Evolutionary conservation across 2,329 filamentous ascomycete genomes (phyloP).

Genomic region (Aschersonia sp.): DNA sequence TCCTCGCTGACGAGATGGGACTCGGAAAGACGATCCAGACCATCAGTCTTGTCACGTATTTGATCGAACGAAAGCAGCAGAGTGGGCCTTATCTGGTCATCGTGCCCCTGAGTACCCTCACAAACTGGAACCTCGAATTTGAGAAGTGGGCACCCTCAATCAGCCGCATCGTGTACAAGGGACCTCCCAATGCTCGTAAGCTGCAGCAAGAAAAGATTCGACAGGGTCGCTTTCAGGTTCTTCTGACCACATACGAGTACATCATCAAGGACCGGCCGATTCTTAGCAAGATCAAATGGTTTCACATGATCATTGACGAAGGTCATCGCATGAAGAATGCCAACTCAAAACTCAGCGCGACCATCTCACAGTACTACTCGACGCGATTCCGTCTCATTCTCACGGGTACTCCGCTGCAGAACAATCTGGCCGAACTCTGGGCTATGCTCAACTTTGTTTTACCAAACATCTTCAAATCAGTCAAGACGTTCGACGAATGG

Average conservation of each 20-base stretch:
- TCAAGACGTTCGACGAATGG: slow-evolving; percentile 98
- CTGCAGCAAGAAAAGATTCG: slow-evolving; percentile 87
- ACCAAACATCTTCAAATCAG: slow-evolving; percentile 97
- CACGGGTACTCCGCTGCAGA: slow-evolving; percentile 92
- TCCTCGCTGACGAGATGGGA: slow-evolving; percentile 98
- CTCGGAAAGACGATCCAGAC: slow-evolving; percentile 99
- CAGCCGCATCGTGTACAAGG: slow-evolving; percentile 86
- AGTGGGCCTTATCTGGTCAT: slow-evolving; percentile 90
- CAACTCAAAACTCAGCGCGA: slow-evolving; percentile 88
- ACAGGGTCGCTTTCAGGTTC: slow-evolving; percentile 86
- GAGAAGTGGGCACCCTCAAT: slow-evolving; percentile 96
- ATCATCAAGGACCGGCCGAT: slow-evolving; percentile 97
- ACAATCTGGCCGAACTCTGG: slow-evolving; percentile 93
- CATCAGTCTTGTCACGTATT: slow-evolving; percentile 91
- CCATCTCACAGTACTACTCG: slow-evolving; percentile 86
- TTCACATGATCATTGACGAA: slow-evolving; percentile 99
- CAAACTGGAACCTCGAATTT: slow-evolving; percentile 97
- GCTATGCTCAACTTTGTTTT: slow-evolving; percentile 96
- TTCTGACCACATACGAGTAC: slow-evolving; percentile 97
- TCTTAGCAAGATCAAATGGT: slow-evolving; percentile 97
- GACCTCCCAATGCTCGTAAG: slow-evolving; percentile 76
- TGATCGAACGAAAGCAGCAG: slow-evolving; percentile 91
- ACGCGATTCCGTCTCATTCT: slow-evolving; percentile 93
- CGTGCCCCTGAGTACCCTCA: slow-evolving; percentile 89
- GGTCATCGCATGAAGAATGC: slow-evolving; percentile 99